Percentiles rank a stretch among this genome's conserved stretches.
These are phyloP conservation scores for Dacryopinax spathularia DNA, from an alignment of 768 basidiomycete genomes.

Conservation along the genomic window DNA sequence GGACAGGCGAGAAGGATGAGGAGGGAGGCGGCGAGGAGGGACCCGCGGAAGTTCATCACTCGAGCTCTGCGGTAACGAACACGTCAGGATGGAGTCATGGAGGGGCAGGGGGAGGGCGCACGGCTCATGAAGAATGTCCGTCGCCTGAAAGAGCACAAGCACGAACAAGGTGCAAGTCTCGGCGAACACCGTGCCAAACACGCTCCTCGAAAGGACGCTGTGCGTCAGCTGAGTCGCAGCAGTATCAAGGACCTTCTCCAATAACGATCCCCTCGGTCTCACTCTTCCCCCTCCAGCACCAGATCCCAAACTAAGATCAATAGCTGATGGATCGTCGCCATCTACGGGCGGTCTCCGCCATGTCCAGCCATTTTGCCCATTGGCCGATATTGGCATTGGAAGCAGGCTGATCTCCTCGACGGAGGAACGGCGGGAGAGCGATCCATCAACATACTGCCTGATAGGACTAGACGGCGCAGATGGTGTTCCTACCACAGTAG, in stretches of 20 bases:
- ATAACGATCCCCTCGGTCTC: neutral
- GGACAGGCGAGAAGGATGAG: neutral
- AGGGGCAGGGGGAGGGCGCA: constrained; percentile 16
- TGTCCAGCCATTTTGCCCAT: neutral
- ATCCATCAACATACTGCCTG: no score
- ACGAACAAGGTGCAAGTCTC: constrained; percentile 62
- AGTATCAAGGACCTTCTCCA: neutral
- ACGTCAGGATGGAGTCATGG: neutral
- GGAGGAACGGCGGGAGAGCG: neutral
- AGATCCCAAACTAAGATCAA: neutral
- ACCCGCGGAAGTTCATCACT: neutral
- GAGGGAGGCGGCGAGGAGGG: neutral
- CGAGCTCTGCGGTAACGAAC: neutral
- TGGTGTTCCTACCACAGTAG: neutral
- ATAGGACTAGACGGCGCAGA: neutral
- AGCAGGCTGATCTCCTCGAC: neutral
- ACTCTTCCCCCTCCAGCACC: neutral
- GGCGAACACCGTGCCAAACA: constrained; percentile 59
- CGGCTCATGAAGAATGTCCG: constrained; percentile 40
- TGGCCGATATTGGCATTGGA: neutral
- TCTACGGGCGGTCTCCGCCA: neutral
- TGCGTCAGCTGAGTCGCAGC: constrained; percentile 23
- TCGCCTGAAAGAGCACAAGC: constrained; percentile 57
- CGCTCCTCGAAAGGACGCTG: constrained; percentile 38
- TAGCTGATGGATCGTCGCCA: neutral